Conservation (phyloP, 2,329 filamentous ascomycete species). For the Aspergillus latus region DNA sequence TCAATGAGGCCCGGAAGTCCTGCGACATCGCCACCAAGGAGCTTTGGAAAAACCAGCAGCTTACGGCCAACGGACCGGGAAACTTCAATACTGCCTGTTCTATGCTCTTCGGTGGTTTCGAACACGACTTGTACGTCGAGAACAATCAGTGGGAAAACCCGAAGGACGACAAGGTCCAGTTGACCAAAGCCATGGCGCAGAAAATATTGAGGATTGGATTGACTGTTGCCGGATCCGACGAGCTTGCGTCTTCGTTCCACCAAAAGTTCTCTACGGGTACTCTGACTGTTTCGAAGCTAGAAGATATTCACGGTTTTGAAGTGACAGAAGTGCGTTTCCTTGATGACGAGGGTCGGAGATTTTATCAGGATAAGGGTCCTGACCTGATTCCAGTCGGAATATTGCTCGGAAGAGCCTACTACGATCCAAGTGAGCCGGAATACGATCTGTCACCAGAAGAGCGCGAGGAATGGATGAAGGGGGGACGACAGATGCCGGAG, state of each 20-base stretch:
- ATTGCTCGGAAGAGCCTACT: slow-evolving; percentile 53
- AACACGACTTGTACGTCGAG: slow-evolving; percentile 44
- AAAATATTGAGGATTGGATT: slow-evolving; percentile 54
- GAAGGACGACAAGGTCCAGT: slow-evolving; percentile 32
- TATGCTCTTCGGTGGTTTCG: slow-evolving; percentile 63
- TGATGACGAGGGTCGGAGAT: slow-evolving; percentile 43
- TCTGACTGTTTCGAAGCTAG: slow-evolving; percentile 45
- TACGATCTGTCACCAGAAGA: slow-evolving; percentile 41
- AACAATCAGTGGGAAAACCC: slow-evolving; percentile 44
- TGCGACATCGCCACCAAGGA: slow-evolving; percentile 69
- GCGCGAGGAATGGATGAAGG: slow-evolving; percentile 25
- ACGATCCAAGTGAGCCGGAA: slow-evolving; percentile 41
- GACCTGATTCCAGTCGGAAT: slow-evolving; percentile 54
- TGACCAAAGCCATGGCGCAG: slow-evolving; percentile 49
- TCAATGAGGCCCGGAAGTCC: slow-evolving; percentile 64
- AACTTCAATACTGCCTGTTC: slow-evolving; percentile 76
- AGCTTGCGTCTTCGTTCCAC: slow-evolving; percentile 40
- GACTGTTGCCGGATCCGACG: slow-evolving; percentile 46
- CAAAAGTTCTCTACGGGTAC: slow-evolving; percentile 33
- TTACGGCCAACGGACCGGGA: slow-evolving; percentile 64
- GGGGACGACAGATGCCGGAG: slow-evolving; percentile 26
- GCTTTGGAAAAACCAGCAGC: slow-evolving; percentile 58
- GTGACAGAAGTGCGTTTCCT: slow-evolving; percentile 55
- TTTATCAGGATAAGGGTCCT: slow-evolving; percentile 48
- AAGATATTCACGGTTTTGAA: slow-evolving; percentile 61